These are phyloP conservation scores for Ceratocystis alfenasii DNA, from an alignment of 2,329 filamentous ascomycete genomes.

Conservation along the genomic window DNA sequence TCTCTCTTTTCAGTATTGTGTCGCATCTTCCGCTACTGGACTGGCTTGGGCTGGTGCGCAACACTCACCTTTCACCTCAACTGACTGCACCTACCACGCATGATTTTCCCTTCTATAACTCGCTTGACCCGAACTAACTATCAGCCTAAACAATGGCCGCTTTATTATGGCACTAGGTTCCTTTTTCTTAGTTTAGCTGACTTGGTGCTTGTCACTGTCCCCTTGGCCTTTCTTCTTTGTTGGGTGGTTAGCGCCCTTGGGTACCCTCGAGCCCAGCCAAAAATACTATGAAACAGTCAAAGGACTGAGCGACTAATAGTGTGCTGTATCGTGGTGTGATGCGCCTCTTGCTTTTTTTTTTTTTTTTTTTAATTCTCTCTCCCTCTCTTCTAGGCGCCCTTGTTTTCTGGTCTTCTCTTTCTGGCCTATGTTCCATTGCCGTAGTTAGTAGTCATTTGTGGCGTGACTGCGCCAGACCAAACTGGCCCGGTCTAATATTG, in stretches of 20 bases:
- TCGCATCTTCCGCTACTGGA: background rate
- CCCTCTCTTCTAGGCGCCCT: background rate
- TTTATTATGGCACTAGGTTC: background rate
- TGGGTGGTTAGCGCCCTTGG: background rate
- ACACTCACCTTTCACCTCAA: slow-evolving; percentile 3
- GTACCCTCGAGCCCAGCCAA: background rate
- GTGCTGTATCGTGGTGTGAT: background rate
- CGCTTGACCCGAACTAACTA: slow-evolving; percentile 1
- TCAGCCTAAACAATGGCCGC: background rate
- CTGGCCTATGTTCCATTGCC: background rate
- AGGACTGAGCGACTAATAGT: background rate
- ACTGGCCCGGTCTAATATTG: background rate
- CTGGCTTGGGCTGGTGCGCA: background rate
- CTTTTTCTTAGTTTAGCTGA: background rate
- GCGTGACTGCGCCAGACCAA: background rate
- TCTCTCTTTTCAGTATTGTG: background rate
- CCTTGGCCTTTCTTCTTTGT: background rate
- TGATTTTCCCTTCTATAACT: slow-evolving; percentile 1
- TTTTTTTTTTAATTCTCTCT: background rate
- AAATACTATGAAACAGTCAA: slow-evolving; percentile 7
- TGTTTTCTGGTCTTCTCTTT: background rate
- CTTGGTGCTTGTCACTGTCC: background rate
- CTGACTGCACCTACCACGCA: slow-evolving; percentile 7
- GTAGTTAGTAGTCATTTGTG: background rate
- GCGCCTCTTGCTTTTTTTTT: background rate